These are phyloP conservation scores for Colletotrichum salicis DNA, from an alignment of 2,329 filamentous ascomycete genomes.

Conservation along the genomic window DNA sequence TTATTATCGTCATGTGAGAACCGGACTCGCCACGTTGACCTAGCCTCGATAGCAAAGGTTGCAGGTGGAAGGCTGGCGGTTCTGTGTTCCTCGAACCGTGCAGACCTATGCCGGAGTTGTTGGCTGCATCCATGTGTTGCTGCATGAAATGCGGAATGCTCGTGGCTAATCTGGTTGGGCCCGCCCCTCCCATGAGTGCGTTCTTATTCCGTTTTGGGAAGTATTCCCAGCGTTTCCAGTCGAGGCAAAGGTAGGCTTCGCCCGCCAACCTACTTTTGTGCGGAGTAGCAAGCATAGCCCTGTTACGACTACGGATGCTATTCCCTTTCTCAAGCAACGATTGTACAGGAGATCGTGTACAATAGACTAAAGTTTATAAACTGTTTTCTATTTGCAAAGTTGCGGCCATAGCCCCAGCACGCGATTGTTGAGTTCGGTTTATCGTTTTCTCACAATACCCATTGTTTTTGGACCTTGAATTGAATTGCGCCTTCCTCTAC, in stretches of 20 bases:
- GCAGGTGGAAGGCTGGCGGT: not conserved
- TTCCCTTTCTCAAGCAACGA: not conserved
- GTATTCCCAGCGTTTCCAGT: not conserved
- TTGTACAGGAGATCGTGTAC: not conserved
- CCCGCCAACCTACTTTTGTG: not conserved
- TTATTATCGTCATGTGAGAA: not conserved
- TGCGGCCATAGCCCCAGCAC: not conserved
- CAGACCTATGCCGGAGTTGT: not conserved
- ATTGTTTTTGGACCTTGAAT: not conserved
- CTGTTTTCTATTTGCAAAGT: not conserved
- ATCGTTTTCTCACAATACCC: not conserved
- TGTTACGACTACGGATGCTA: not conserved
- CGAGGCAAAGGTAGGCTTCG: not conserved
- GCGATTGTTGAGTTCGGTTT: not conserved
- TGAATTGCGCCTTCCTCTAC: too few species aligned
- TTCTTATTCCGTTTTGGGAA: constrained; percentile 13
- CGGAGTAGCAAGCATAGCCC: not conserved
- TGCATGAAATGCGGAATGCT: not conserved
- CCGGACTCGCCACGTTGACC: not conserved
- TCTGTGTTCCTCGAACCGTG: not conserved
- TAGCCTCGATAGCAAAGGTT: not conserved
- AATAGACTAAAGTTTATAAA: not conserved
- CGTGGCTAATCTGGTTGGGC: not conserved
- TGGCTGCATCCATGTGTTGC: not conserved
- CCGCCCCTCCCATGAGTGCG: not conserved